phyloP scores from a whole-genome alignment of 2,329 filamentous ascomycete species.

The Shiraia sp. region DNA sequence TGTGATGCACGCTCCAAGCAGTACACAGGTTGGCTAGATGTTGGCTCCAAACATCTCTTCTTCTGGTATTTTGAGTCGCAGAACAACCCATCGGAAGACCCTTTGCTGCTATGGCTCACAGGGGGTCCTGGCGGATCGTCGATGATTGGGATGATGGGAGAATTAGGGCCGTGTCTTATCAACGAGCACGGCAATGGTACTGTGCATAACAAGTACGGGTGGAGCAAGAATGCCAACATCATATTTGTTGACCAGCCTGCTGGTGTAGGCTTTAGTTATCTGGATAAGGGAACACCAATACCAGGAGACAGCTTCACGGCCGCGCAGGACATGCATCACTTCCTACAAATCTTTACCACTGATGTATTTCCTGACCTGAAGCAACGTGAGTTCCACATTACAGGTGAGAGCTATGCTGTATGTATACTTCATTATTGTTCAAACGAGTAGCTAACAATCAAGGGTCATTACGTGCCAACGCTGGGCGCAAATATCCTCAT shows the following conservation, averaged over 20 bases:
- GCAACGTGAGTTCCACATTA: slow-evolving; percentile 50
- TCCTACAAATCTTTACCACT: slow-evolving; percentile 53
- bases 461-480: slow-evolving; percentile 55
- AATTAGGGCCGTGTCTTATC: slow-evolving; percentile 45
- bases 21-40: slow-evolving; percentile 44
- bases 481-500: slow-evolving; percentile 50
- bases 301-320: slow-evolving; percentile 49
- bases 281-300: slow-evolving; percentile 40
- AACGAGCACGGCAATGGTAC: slow-evolving; percentile 45
- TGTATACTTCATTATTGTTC: slow-evolving; percentile 12
- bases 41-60: slow-evolving; percentile 50
- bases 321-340: slow-evolving; percentile 55
- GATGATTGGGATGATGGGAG: slow-evolving; percentile 44
- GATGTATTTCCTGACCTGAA: slow-evolving; percentile 51
- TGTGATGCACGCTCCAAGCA: slow-evolving; percentile 42
- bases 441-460: slow-evolving; percentile 7
- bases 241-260: slow-evolving; percentile 46
- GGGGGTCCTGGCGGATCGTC: slow-evolving; percentile 45
- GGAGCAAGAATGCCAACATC: slow-evolving; percentile 43
- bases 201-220: slow-evolving; percentile 45
- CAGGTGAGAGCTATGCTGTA: slow-evolving; percentile 56
- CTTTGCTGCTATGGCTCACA: slow-evolving; percentile 48
- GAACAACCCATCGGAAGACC: slow-evolving; percentile 41
- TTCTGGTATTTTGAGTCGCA: slow-evolving; percentile 53
- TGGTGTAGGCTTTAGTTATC: slow-evolving; percentile 46